Base-by-base conservation (phyloP, 805 yeast species). In the Metschnikowia gelsemii region DNA sequence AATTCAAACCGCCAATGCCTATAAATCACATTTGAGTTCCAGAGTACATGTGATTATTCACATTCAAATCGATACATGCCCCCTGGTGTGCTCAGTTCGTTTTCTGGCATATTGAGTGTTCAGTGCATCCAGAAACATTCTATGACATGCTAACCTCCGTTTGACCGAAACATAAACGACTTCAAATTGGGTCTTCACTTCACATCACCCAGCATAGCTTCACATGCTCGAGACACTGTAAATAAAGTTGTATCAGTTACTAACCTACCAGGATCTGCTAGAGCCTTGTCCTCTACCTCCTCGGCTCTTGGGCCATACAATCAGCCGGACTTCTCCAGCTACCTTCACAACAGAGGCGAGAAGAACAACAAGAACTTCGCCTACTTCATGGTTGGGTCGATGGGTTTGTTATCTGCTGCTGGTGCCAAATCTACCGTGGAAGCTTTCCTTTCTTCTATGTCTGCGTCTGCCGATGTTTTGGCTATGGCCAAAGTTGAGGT, bases 401-500 rank as follows among this genome's bases (percentile, higher is more conserved):
- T 88, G 66, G 98, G 97, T 64, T 70, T 89, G 57, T 72, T 90
- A 56, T 75, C 87, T 32, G 95, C 97, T 39, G 96, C 90, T 42
- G 95, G 95, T 62, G 97, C 96, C 63, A 87, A 90, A 70, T 86
- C 96, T 38, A 89, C 97, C 35, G 97, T 90, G 40, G 95, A 91
- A 75, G 78, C 91, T 25, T 93, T 93, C 75, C 76, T 93, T 57
- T 75, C 87, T 47, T 79, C 97, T 53, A 84, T 90, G 95, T 80
- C 96, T 54, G 99, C 99, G 25, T 90, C 99, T 48, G 96, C 97
- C 52, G 99, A 93, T 76, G 96, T 93, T 46, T 80, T 93, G 73
- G 99, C 99, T 49, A 84, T 93, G 96, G 99, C 99, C 58, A 93
- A 93, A 76, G 96, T 91, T 59, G 99, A 93, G 77, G 96, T 93